Base-by-base conservation (phyloP, 495 filamentous ascomycete genomes). In the Sordaria brevicollis region DNA sequence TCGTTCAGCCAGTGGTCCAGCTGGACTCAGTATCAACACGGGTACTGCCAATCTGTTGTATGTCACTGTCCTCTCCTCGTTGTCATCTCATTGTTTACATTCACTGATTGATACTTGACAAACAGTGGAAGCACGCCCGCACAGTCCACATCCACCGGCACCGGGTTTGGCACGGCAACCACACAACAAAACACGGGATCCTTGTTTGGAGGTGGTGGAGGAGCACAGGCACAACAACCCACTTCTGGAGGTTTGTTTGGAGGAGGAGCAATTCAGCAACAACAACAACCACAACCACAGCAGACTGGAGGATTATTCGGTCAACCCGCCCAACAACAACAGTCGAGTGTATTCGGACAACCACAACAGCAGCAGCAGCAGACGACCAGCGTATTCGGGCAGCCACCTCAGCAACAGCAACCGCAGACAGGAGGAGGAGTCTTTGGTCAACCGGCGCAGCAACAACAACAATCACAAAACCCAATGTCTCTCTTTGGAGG, bases 11-110 rank as follows among this genome's bases (percentile, higher is more conserved):
- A 93, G 90, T 80, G 86, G 89, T 71, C 86, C 90, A 31, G 86
- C 83, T 21, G 89, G 88, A 68, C 83, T 94, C 68, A 91, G 88
- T 69, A 91, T 95, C 76, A 94, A 92, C 77, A 95, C 92, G n/a
- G 86, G 82, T 57, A 84, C 88, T 38, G 87, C 90, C 68, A 92
- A 90, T 80, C 84, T 91, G 41, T 85, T 92, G 76, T 93, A 74
- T 75, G 83, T 83, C 68, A 25, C n/a, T n/a, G n/a, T n/a, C n/a
- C n/a, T n/a, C n/a, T 25, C 39, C 66, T 65, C 33, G n/a, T n/a
- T n/a, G n/a, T n/a, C 38, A 19, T 19, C 33, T 25, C 31, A 31
- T 34, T 34, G 65, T 67, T 25, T 41, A 21, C 39, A n/a, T 67
- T 66, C 3, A 21, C 3, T 35, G 19, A 35, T 67, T 25, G 66